Conservation (phyloP, 441 rosid species). For the Aquilaria agallochum region DNA sequence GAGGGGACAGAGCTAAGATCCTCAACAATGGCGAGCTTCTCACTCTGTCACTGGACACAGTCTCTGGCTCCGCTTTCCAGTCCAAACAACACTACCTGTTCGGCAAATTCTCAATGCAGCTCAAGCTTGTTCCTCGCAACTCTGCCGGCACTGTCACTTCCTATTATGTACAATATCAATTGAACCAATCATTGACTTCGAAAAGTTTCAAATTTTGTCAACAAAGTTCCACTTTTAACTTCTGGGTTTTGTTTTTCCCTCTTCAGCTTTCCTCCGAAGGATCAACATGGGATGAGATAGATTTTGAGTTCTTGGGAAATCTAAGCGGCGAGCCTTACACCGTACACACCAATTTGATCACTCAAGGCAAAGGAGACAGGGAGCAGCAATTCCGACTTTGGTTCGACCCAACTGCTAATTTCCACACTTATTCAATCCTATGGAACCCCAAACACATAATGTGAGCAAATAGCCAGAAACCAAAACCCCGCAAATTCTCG, state of each 20-base stretch:
- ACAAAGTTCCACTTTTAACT: not conserved
- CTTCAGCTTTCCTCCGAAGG: constrained; percentile 47
- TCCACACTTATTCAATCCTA: constrained; percentile 43
- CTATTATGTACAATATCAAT: constrained; percentile 34
- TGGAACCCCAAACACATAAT: constrained; percentile 52
- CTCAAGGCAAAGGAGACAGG: constrained; percentile 43
- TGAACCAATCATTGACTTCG: not conserved
- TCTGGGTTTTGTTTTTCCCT: not conserved
- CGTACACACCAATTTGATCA: constrained; percentile 47
- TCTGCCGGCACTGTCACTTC: constrained; percentile 70
- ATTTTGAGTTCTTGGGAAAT: constrained; percentile 64
- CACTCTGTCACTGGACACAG: constrained; percentile 43
- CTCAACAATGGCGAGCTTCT: constrained; percentile 44
- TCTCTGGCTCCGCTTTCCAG: constrained; percentile 61
- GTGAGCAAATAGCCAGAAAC: constrained; percentile 20
- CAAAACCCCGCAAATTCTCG: too few relatives aligned
- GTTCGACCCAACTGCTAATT: constrained; percentile 50
- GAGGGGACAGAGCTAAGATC: constrained; percentile 40
- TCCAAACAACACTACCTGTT: constrained; percentile 46
- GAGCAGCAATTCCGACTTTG: constrained; percentile 55
- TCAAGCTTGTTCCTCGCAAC: constrained; percentile 60
- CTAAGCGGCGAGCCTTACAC: constrained; percentile 48
- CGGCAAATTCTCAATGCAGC: constrained; percentile 49
- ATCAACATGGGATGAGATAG: constrained; percentile 64
- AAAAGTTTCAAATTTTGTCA: not conserved